phyloP scores from a whole-genome alignment of 208 protist genomes.

The Crithidia sp. region DNA sequence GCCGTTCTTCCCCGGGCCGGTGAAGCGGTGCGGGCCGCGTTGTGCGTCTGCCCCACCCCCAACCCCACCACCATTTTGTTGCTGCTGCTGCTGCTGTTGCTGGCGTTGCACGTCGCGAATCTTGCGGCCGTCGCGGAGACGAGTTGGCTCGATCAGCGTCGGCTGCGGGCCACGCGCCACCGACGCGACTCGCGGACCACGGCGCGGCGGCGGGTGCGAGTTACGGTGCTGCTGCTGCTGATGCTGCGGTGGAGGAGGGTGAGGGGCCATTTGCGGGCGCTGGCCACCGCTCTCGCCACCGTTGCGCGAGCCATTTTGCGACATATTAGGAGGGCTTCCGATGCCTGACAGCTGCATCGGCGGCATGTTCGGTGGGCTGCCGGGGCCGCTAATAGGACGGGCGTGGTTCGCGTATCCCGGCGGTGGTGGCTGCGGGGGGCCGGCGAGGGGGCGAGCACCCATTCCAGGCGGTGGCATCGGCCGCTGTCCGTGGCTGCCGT shows the following conservation, averaged over 20 bases:
- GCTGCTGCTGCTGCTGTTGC: conserved; percentile 5
- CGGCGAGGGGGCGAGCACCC: not conserved
- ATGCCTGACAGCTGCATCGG: not conserved
- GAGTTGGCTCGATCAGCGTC: conserved; percentile 32
- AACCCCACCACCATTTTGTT: not conserved
- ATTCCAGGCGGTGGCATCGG: conserved; percentile 3
- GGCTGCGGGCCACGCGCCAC: conserved; percentile 62
- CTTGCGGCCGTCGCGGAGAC: conserved; percentile 34
- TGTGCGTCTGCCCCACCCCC: conserved; percentile 4
- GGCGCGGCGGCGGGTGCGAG: conserved; percentile 1
- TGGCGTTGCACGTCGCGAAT: conserved; percentile 23
- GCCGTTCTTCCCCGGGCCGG: conserved; percentile 18
- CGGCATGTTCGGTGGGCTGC: not conserved
- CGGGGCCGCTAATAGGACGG: not conserved
- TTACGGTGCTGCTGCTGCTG: conserved; percentile 4
- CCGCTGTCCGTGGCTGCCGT: not conserved
- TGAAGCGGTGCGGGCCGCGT: conserved; percentile 1
- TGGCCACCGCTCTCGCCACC: not conserved
- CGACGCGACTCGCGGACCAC: conserved; percentile 7
- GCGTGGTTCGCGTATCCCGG: not conserved
- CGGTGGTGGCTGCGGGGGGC: not conserved
- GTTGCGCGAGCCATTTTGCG: not conserved
- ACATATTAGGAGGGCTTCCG: no score
- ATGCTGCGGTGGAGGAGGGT: not conserved
- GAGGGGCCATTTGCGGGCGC: not conserved